These are phyloP conservation scores for Bipolaris zeicola DNA, from an alignment of 2,329 filamentous ascomycete genomes.

Conservation along the genomic window DNA sequence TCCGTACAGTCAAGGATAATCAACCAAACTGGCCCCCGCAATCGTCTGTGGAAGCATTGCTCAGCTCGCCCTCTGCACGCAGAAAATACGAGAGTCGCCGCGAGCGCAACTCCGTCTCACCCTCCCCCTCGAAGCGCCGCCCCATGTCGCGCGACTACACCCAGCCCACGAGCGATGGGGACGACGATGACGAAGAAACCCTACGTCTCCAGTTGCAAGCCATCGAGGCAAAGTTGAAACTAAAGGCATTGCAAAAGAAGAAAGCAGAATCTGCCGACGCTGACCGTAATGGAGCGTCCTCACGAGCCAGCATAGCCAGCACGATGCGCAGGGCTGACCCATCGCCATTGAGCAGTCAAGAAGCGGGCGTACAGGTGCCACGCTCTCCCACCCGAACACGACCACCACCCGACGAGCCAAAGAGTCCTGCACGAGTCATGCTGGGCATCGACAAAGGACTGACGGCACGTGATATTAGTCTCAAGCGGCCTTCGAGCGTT, in stretches of 20 bases:
- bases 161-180: slow-evolving; percentile 16
- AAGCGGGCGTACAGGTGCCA: slow-evolving; percentile 70
- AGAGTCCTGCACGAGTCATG: slow-evolving; percentile 78
- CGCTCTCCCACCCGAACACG: slow-evolving; percentile 67
- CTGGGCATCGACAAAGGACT: slow-evolving; percentile 90
- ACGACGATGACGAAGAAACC: slow-evolving; percentile 78
- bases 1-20: slow-evolving; percentile 43
- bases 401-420: slow-evolving; percentile 59
- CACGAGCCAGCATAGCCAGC: slow-evolving; percentile 36
- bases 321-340: slow-evolving; percentile 30
- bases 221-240: slow-evolving; percentile 83
- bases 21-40: slow-evolving; percentile 64
- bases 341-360: slow-evolving; percentile 30
- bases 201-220: slow-evolving; percentile 83
- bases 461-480: slow-evolving; percentile 78
- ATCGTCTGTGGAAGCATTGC: slow-evolving; percentile 66
- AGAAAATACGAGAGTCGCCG: slow-evolving; percentile 70
- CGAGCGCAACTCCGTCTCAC: slow-evolving; percentile 61
- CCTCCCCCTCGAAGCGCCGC: slow-evolving; percentile 63
- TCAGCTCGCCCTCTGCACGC: slow-evolving; percentile 78
- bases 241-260: slow-evolving; percentile 79
- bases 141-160: slow-evolving; percentile 28
- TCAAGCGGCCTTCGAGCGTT: slow-evolving; percentile 63
- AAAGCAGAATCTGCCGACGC: slow-evolving; percentile 30
- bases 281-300: slow-evolving; percentile 30